Evolutionary conservation across 331 rosid genomes (phyloP).

Genomic region (Telfairia occidentalis): DNA sequence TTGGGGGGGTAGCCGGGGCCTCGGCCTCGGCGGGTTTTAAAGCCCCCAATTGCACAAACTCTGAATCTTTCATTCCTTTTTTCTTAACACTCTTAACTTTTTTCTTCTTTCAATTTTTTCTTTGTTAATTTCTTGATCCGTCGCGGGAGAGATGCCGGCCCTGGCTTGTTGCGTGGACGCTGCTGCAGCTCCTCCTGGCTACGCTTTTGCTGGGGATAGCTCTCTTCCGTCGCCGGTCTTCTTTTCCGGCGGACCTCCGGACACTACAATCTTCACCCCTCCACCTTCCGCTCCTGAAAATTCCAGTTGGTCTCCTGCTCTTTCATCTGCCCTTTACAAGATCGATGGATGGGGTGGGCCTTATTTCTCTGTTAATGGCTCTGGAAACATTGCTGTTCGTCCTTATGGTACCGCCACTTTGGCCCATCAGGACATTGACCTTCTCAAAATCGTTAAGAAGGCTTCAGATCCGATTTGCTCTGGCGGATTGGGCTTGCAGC

Average conservation of each 20-base stretch:
- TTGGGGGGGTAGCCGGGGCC: slow-evolving; percentile 99
- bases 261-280: slow-evolving; percentile 9
- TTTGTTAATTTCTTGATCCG: slow-evolving; percentile 22
- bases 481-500: slow-evolving; percentile 73
- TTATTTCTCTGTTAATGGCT: slow-evolving; percentile 53
- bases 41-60: slow-evolving; percentile 76
- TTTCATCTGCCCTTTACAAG: slow-evolving; percentile 46
- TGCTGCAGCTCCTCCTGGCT: slow-evolving; percentile 60
- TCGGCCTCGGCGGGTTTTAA: slow-evolving; percentile 99
- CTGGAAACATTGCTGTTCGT: slow-evolving; percentile 60
- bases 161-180: slow-evolving; percentile 76
- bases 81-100: slow-evolving; percentile 24
- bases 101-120: neutral
- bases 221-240: slow-evolving; percentile 55
- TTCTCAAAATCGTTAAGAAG: slow-evolving; percentile 72
- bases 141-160: slow-evolving; percentile 80
- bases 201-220: slow-evolving; percentile 49
- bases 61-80: neutral
- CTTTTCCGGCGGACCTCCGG: slow-evolving; percentile 35
- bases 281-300: slow-evolving; percentile 7
- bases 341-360: slow-evolving; percentile 81
- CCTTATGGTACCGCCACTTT: slow-evolving; percentile 56
- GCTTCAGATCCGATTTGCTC: slow-evolving; percentile 53
- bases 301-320: slow-evolving; percentile 56
- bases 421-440: slow-evolving; percentile 87